Conservation (phyloP, 73 alveolate genomes). For the Paramecium sonneborni region DNA sequence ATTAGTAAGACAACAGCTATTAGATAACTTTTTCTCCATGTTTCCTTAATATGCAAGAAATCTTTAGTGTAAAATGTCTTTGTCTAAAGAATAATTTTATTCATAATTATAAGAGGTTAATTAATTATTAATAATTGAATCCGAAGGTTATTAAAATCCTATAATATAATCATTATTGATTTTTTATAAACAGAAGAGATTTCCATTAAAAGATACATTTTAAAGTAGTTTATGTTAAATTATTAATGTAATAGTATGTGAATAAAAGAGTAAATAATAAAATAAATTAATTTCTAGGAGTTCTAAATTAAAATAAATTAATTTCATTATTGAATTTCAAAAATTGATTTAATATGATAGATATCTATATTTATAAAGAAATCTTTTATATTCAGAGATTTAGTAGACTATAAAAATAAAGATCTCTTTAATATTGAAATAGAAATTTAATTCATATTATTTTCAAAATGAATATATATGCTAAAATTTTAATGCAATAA, state of each 20-base stretch:
- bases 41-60: not conserved
- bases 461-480: not conserved
- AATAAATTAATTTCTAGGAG: not conserved
- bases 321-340: not conserved
- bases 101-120: not conserved
- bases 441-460: not conserved
- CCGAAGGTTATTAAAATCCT: not conserved
- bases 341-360: no score
- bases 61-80: not conserved
- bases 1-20: not conserved
- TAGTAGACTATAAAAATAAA: not conserved
- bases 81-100: slow-evolving; percentile 18
- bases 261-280: not conserved
- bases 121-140: not conserved
- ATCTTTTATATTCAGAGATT: not conserved
- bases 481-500: not conserved
- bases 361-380: not conserved
- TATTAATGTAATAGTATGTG: not conserved
- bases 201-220: not conserved
- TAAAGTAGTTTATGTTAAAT: not conserved
- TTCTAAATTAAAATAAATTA: not conserved
- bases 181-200: not conserved
- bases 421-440: not conserved
- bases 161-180: not conserved
- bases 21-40: not conserved